phyloP scores from a whole-genome alignment of 2,329 filamentous ascomycete species.

The Metarhizium sp. region DNA sequence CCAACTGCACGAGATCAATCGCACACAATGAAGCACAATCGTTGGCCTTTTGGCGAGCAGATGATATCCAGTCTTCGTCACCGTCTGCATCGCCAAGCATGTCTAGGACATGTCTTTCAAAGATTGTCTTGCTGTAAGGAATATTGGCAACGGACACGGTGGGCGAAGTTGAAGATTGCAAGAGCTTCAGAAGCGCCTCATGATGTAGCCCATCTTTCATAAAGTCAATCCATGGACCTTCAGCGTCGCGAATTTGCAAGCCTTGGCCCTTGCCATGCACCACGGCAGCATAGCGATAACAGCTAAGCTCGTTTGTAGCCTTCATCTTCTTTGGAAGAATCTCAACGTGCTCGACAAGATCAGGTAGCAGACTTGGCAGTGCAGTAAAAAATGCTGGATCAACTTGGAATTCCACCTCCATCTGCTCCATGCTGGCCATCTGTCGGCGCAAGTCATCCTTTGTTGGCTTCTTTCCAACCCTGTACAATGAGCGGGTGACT shows the following conservation, averaged over 20 bases:
- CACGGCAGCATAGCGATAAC: slow-evolving; percentile 16
- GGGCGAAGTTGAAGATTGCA: background rate
- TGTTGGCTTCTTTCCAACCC: background rate
- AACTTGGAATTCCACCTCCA: slow-evolving; percentile 14
- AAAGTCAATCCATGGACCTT: slow-evolving; percentile 5
- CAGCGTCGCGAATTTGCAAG: background rate
- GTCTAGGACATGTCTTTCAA: slow-evolving; percentile 9
- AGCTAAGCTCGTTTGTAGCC: slow-evolving; percentile 17
- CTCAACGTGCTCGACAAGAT: slow-evolving; percentile 13
- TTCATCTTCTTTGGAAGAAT: slow-evolving; percentile 16
- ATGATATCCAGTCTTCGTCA: background rate
- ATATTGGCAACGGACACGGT: slow-evolving; percentile 9
- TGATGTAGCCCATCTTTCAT: background rate
- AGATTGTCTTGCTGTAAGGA: slow-evolving; percentile 18
- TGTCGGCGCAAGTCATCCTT: slow-evolving; percentile 2
- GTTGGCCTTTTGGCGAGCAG: background rate
- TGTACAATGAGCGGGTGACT: slow-evolving; percentile 5
- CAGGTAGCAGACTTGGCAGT: slow-evolving; percentile 6
- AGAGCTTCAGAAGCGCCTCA: background rate
- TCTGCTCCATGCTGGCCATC: slow-evolving; percentile 7
- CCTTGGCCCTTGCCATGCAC: slow-evolving; percentile 8
- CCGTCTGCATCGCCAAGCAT: background rate
- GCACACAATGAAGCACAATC: slow-evolving; percentile 1
- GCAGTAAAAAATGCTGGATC: slow-evolving; percentile 17
- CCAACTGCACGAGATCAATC: slow-evolving; percentile 11